A percentile compares a stretch with the other conserved stretches of the same genome.
Evolutionary conservation across 257 asterid species (phyloP).

Genomic region (Salvia rosmarinus): DNA sequence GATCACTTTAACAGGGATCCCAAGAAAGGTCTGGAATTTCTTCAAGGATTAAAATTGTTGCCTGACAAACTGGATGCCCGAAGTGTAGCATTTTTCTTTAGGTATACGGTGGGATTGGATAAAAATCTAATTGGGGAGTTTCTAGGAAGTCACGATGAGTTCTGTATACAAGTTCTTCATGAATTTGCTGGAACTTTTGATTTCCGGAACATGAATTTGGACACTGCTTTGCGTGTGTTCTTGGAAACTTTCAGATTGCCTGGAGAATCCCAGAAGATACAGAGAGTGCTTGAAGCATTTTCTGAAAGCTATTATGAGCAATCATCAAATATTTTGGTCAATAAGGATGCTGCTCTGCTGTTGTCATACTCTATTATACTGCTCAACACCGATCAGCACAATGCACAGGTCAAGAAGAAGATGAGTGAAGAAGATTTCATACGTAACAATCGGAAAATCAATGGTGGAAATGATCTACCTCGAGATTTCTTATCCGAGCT

Average conservation of each 20-base stretch:
- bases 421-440: constrained; percentile 96
- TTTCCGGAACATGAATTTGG: constrained; percentile 74
- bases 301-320: constrained; percentile 87
- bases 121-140: constrained; percentile 81
- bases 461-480: constrained; percentile 93
- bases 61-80: constrained; percentile 71
- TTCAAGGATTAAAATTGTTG: constrained; percentile 68
- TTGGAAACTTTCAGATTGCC: constrained; percentile 93
- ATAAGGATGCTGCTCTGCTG: constrained; percentile 87
- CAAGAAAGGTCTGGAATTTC: constrained; percentile 80
- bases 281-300: constrained; percentile 93
- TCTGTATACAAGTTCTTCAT: constrained; percentile 79
- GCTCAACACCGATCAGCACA: constrained; percentile 97
- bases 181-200: constrained; percentile 82
- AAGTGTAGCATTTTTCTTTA: constrained; percentile 81
- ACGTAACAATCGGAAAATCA: constrained; percentile 83
- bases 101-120: constrained; percentile 78
- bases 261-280: constrained; percentile 97
- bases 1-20: constrained; percentile 91
- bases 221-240: constrained; percentile 82
- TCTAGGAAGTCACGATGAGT: constrained; percentile 90
- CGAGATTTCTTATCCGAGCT: constrained; percentile 82
- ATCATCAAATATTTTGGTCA: constrained; percentile 71
- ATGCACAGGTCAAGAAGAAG: constrained; percentile 91
- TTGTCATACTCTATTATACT: constrained; percentile 83